Evolutionary conservation across 2,329 filamentous ascomycete species (phyloP).

Genomic region (Fusarium clavum): DNA sequence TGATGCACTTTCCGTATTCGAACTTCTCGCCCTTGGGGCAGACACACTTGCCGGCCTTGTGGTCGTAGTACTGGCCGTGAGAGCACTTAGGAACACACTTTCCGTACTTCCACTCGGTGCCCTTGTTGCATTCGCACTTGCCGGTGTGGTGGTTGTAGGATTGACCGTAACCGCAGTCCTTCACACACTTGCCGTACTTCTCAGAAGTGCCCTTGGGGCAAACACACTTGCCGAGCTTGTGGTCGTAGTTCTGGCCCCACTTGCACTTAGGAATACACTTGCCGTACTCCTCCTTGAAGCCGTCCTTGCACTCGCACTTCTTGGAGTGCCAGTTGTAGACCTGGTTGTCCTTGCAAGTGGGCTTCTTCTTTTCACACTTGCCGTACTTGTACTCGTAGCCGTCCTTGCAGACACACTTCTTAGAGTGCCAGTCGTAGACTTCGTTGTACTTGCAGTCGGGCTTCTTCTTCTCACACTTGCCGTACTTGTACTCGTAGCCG

Average conservation of each 20-base stretch:
- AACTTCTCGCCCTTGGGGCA: constrained; percentile 12
- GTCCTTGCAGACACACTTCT: constrained; percentile 27
- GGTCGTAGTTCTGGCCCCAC: constrained; percentile 12
- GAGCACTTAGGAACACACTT: constrained; percentile 11
- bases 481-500: constrained; percentile 22
- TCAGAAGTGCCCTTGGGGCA: constrained; percentile 6
- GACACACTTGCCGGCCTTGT: neutral
- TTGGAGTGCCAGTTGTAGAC: constrained; percentile 1
- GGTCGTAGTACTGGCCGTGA: constrained; percentile 13
- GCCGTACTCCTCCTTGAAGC: constrained; percentile 25
- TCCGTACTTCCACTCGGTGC: constrained; percentile 7
- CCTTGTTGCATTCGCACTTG: constrained; percentile 20
- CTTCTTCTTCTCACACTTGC: constrained; percentile 26
- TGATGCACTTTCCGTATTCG: constrained; percentile 26
- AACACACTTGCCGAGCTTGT: constrained; percentile 17
- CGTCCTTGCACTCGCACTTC: constrained; percentile 29
- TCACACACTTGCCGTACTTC: constrained; percentile 21
- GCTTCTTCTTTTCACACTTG: constrained; percentile 19
- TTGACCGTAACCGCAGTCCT: constrained; percentile 8
- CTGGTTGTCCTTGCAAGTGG: constrained; percentile 16
- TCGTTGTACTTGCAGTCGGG: constrained; percentile 14
- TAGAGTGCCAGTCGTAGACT: neutral
- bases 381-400: constrained; percentile 22
- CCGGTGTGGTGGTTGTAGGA: neutral
- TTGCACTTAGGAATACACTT: constrained; percentile 24